Conservation (phyloP, 2,329 filamentous ascomycete genomes). For the Cordyceps militaris region DNA sequence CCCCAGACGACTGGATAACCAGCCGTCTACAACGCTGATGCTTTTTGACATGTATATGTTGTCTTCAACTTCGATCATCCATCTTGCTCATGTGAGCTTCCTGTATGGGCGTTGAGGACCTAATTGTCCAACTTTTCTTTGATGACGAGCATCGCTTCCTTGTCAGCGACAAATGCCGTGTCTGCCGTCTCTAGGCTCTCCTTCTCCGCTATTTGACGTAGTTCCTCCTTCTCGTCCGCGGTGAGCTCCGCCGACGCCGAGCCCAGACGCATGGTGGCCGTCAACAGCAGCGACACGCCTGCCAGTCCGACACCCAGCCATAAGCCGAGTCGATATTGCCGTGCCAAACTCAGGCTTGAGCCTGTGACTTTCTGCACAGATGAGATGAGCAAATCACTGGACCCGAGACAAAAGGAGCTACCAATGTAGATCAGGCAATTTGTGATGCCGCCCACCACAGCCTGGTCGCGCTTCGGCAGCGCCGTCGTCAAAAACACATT, state of each 20-base stretch:
- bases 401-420: conserved; percentile 51
- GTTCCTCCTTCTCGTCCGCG: conserved; percentile 10
- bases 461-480: conserved; percentile 47
- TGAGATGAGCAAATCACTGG: conserved; percentile 47
- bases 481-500: conserved; percentile 58
- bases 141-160: neutral
- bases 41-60: neutral
- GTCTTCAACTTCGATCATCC: neutral
- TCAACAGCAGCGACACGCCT: conserved; percentile 37
- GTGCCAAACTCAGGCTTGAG: conserved; percentile 26
- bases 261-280: conserved; percentile 11
- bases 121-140: neutral
- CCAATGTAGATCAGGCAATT: conserved; percentile 53
- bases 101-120: too few species aligned
- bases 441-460: conserved; percentile 52
- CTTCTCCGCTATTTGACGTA: neutral
- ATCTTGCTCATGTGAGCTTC: too few species aligned
- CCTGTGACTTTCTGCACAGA: conserved; percentile 25
- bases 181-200: neutral
- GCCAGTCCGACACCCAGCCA: conserved; percentile 49
- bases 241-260: conserved; percentile 13
- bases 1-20: neutral
- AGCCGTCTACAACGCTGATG: neutral
- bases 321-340: conserved; percentile 47
- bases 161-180: neutral